Evolutionary conservation across 2,329 filamentous ascomycete species (phyloP), one percentile per base, ranked within the genome.

Genomic region (Ustulina deusta): DNA sequence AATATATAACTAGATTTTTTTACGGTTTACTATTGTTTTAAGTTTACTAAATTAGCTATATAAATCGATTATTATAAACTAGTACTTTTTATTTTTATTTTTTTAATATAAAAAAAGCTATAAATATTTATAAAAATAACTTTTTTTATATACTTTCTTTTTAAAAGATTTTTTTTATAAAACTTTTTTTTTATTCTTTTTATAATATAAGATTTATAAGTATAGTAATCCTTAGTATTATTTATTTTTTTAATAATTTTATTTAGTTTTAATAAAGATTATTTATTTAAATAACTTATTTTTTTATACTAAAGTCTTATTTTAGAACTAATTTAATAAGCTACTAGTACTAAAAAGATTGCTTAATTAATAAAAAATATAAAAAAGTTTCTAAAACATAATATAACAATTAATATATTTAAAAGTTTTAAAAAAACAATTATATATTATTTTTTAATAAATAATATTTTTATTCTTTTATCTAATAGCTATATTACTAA

Each of bases 111-210:
- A 34, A 34, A 61, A n/a, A 34, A 7, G 1, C 22, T 36, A 34
- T 25, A 46, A 54, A 61, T 20, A 27, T 61, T 55, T 11, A 42
- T 55, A 61, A 22, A 61, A n/a, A 61, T 54, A 51, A 51, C 15
- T 29, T 61, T n/a, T 25, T 17, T 15, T 11, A 61, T 15, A 40
- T 60, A 61, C n/a, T 29, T 52, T n/a, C 32, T 42, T 52, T 61
- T 42, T n/a, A 42, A 32, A 29, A 49, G 15, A 29, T 1, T 27
- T 27, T 15, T 29, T 49, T 49, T 49, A 29, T 49, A 49, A 27
- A 29, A 15, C 5, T 3, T 29, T 29, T 49, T 29, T 29, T 49
- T 49, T 49, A 49, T 49, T 27, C 29, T 10, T 15, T 29, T 49
- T 49, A 49, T 7, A 13, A 49, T 6, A 15, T 27, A 49, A 4